Evolutionary conservation across 2,329 filamentous ascomycete species (phyloP).

Genomic region (Arthrobotrys megalospora): DNA sequence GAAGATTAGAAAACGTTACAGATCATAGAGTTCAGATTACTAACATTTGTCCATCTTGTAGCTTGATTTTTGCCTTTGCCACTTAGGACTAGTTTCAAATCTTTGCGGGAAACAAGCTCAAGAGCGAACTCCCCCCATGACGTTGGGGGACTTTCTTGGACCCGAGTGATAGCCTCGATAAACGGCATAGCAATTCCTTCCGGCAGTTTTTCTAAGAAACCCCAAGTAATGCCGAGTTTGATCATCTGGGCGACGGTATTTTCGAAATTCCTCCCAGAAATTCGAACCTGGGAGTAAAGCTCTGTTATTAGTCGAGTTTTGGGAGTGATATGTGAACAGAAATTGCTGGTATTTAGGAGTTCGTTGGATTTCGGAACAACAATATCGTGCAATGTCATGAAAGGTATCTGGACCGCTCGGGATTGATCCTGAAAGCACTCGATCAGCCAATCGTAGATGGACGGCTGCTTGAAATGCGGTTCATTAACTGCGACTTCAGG

Average conservation of each 20-base stretch:
- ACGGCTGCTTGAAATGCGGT: slow-evolving; percentile 73
- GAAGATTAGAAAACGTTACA: slow-evolving; percentile 10
- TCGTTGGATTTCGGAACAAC: slow-evolving; percentile 65
- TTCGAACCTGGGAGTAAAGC: slow-evolving; percentile 75
- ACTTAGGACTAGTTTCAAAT: slow-evolving; percentile 79
- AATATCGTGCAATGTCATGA: slow-evolving; percentile 72
- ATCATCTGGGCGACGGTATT: slow-evolving; percentile 82
- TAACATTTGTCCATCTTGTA: slow-evolving; percentile 65
- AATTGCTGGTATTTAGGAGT: slow-evolving; percentile 68
- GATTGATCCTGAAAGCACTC: slow-evolving; percentile 66
- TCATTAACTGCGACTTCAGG: slow-evolving; percentile 68
- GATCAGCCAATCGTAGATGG: slow-evolving; percentile 74
- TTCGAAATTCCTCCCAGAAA: slow-evolving; percentile 71
- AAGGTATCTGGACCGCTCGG: slow-evolving; percentile 66
- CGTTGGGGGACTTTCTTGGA: slow-evolving; percentile 84
- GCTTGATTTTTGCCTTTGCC: slow-evolving; percentile 67
- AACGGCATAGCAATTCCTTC: slow-evolving; percentile 85
- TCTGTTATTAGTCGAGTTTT: slow-evolving; percentile 79
- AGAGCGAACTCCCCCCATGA: slow-evolving; percentile 81
- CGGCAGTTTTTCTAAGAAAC: slow-evolving; percentile 84
- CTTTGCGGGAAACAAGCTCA: slow-evolving; percentile 83
- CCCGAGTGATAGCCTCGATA: slow-evolving; percentile 86
- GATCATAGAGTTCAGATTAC: background rate
- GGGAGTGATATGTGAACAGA: slow-evolving; percentile 71
- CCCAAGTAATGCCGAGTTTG: slow-evolving; percentile 76